Evolutionary conservation across 2,329 filamentous ascomycete genomes (phyloP).

Genomic region (Aspergillus jensenii): DNA sequence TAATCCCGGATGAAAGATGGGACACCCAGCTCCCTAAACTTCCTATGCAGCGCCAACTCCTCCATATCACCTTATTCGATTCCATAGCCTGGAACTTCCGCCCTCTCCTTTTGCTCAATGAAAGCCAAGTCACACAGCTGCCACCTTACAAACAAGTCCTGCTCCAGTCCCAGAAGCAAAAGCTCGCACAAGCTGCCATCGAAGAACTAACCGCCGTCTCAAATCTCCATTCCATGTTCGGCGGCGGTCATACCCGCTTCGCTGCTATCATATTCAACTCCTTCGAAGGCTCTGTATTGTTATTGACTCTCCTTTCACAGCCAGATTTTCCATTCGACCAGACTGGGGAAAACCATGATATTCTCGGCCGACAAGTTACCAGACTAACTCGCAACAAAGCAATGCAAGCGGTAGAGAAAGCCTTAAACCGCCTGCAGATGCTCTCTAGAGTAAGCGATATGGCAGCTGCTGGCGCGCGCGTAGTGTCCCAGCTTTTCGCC

Average conservation of each 20-base stretch:
- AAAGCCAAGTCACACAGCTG: background rate
- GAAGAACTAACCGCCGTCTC: background rate
- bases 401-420: slow-evolving; percentile 7
- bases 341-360: background rate
- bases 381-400: background rate
- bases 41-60: slow-evolving; percentile 6
- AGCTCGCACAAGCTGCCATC: background rate
- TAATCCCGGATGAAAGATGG: slow-evolving; percentile 1
- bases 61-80: slow-evolving; percentile 9
- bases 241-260: slow-evolving; percentile 1
- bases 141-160: slow-evolving; percentile 3
- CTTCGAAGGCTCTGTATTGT: background rate
- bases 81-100: slow-evolving; percentile 9
- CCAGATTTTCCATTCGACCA: background rate
- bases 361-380: background rate
- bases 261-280: background rate
- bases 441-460: slow-evolving; percentile 7
- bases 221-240: slow-evolving; percentile 1
- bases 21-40: slow-evolving; percentile 1
- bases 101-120: background rate
- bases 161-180: background rate
- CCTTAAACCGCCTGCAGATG: slow-evolving; percentile 7
- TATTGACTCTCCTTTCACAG: background rate
- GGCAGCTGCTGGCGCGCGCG: slow-evolving; percentile 7
- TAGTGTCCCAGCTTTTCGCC: slow-evolving; percentile 5